A percentile compares a stretch with the other conserved stretches of the same genome.
phyloP scores from a whole-genome alignment of 345 rosid genomes.

The Reutealis trisperma region DNA sequence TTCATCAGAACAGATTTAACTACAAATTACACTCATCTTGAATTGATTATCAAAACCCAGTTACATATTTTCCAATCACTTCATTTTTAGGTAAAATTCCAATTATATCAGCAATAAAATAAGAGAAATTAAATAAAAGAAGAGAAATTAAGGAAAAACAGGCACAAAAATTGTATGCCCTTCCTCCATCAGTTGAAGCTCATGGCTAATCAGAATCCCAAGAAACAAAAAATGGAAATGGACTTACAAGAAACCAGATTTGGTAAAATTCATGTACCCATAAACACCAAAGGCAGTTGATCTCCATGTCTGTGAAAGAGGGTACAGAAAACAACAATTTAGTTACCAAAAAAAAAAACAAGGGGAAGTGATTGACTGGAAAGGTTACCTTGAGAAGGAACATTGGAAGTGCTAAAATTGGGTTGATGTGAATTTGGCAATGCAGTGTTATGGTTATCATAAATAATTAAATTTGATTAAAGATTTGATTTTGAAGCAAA shows the following conservation, averaged over 20 bases:
- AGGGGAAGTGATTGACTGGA: not conserved
- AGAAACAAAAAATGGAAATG: not conserved
- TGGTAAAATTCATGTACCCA: slow-evolving; percentile 84
- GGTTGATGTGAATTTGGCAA: slow-evolving; percentile 13
- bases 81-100: not conserved
- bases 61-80: not conserved
- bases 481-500: no score
- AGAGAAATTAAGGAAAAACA: not conserved
- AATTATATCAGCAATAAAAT: not conserved
- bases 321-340: not conserved
- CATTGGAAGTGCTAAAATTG: slow-evolving; percentile 40
- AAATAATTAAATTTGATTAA: not conserved
- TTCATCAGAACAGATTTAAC: not conserved
- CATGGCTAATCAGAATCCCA: not conserved
- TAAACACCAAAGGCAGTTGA: slow-evolving; percentile 67
- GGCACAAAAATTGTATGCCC: not conserved
- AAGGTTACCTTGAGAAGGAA: slow-evolving; percentile 63
- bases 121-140: not conserved
- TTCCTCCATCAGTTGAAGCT: not conserved
- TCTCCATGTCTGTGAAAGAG: slow-evolving; percentile 66
- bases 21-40: not conserved
- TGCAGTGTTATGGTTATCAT: not conserved
- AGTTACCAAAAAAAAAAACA: not conserved
- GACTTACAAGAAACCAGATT: slow-evolving; percentile 72
- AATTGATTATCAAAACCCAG: not conserved